A percentile compares a stretch with the other conserved stretches of the same genome.
These are phyloP conservation scores for Leccinellum luteum DNA, from an alignment of 768 basidiomycete genomes.

Conservation along the genomic window DNA sequence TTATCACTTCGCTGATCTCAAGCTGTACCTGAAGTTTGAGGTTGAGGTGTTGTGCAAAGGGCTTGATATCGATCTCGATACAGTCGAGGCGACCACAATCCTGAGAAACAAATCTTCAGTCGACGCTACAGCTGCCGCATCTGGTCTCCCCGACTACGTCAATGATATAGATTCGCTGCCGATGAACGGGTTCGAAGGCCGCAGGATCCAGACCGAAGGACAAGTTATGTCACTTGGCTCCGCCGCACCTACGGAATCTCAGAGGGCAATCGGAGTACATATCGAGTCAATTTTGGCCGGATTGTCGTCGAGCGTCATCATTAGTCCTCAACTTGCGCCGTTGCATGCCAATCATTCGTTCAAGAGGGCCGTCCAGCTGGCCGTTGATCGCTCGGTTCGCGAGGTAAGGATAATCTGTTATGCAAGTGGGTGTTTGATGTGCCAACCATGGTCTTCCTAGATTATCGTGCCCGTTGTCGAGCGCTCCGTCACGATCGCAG, in stretches of 20 bases:
- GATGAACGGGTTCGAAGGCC: conserved; percentile 66
- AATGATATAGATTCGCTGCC: conserved; percentile 77
- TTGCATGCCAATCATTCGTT: conserved; percentile 77
- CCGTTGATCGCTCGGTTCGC: conserved; percentile 91
- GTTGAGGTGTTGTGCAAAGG: conserved; percentile 96
- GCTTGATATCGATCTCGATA: conserved; percentile 82
- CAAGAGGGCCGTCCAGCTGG: conserved; percentile 87
- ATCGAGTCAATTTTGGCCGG: conserved; percentile 76
- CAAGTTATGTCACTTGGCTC: conserved; percentile 63
- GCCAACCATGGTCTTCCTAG: conserved; percentile 34
- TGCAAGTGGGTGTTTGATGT: not conserved
- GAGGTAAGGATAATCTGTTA: conserved; percentile 53
- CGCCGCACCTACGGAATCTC: conserved; percentile 58
- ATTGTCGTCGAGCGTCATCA: conserved; percentile 68
- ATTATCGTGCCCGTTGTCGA: conserved; percentile 98
- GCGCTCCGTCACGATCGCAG: conserved; percentile 96
- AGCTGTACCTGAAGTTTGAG: conserved; percentile 96
- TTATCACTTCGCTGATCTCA: conserved; percentile 96
- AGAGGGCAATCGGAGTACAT: conserved; percentile 69
- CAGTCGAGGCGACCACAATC: conserved; percentile 79
- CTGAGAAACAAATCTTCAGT: conserved; percentile 76
- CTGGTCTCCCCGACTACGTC: conserved; percentile 75
- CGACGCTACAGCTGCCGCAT: conserved; percentile 43
- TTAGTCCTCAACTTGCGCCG: conserved; percentile 74
- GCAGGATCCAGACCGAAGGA: conserved; percentile 48